Evolutionary conservation across 805 yeast genomes (phyloP).

Genomic region (Cyberlindnera xylosilytica): DNA sequence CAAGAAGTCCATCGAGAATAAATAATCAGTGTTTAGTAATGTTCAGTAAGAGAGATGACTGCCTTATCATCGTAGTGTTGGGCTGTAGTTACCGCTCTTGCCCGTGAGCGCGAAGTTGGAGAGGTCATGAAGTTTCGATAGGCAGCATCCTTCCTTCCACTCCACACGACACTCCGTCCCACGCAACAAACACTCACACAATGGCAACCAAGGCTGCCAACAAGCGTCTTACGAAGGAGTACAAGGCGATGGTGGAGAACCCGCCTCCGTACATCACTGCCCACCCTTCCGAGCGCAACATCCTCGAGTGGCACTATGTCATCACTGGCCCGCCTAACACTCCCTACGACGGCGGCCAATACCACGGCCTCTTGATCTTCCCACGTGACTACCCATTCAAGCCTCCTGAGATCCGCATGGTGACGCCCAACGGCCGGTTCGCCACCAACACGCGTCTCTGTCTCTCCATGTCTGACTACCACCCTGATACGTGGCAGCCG

Average conservation of each 20-base stretch:
- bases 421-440: slow-evolving; percentile 89
- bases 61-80: too few species aligned
- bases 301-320: slow-evolving; percentile 90
- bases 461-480: slow-evolving; percentile 90
- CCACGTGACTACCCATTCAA: slow-evolving; percentile 87
- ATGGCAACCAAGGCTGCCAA: slow-evolving; percentile 46
- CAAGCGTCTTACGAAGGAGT: slow-evolving; percentile 68
- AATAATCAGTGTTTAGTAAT: too few species aligned
- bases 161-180: neutral
- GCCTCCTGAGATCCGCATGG: slow-evolving; percentile 87
- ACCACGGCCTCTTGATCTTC: slow-evolving; percentile 82
- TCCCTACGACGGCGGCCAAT: slow-evolving; percentile 83
- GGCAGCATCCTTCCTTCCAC: neutral
- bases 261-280: slow-evolving; percentile 88
- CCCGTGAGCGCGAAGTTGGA: too few species aligned
- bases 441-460: slow-evolving; percentile 79
- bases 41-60: too few species aligned
- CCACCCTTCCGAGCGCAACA: slow-evolving; percentile 81
- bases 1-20: too few species aligned
- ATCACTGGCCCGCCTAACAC: slow-evolving; percentile 91
- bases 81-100: too few species aligned
- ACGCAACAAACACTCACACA: neutral
- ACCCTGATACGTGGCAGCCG: slow-evolving; percentile 95
- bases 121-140: too few species aligned
- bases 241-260: slow-evolving; percentile 66